phyloP scores from a whole-genome alignment of 306 rosid genomes.

The Astragalus membranaceus region DNA sequence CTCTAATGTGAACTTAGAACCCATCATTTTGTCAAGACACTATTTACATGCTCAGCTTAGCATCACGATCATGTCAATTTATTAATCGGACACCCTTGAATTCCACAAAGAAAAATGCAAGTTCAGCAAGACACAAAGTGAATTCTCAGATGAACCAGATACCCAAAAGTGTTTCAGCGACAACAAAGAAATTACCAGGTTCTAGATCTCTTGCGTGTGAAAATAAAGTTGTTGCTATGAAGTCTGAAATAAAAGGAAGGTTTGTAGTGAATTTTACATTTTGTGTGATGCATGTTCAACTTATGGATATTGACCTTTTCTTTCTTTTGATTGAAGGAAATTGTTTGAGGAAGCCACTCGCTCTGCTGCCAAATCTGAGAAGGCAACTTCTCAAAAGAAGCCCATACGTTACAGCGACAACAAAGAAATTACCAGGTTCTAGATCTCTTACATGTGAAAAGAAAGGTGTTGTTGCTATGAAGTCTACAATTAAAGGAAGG shows the following conservation, averaged over 20 bases:
- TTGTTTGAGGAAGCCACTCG: slow-evolving; percentile 47
- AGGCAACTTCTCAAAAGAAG: slow-evolving; percentile 24
- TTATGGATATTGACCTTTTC: neutral
- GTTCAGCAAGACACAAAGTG: slow-evolving; percentile 20
- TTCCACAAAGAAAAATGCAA: slow-evolving; percentile 37
- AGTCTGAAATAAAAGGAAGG: slow-evolving; percentile 56
- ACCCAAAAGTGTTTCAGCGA: slow-evolving; percentile 31
- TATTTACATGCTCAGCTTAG: slow-evolving; percentile 60
- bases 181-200: slow-evolving; percentile 33
- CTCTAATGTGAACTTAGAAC: slow-evolving; percentile 34
- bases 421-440: slow-evolving; percentile 39
- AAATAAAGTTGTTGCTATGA: slow-evolving; percentile 29
- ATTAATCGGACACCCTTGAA: slow-evolving; percentile 11
- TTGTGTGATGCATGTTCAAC: neutral
- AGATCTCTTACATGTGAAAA: slow-evolving; percentile 35
- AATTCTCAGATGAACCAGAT: slow-evolving; percentile 28
- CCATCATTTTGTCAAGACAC: slow-evolving; percentile 80
- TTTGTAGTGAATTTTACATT: slow-evolving; percentile 5
- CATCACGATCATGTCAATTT: slow-evolving; percentile 59
- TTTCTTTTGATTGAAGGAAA: slow-evolving; percentile 46
- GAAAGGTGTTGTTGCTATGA: slow-evolving; percentile 27
- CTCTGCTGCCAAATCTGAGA: slow-evolving; percentile 20
- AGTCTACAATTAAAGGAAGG: slow-evolving; percentile 58
- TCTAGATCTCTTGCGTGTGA: slow-evolving; percentile 29
- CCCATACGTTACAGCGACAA: slow-evolving; percentile 26